Evolutionary conservation across 768 basidiomycete genomes (phyloP), one percentile per base, ranked within the genome.

Genomic region (Thelephora ganbajun): DNA sequence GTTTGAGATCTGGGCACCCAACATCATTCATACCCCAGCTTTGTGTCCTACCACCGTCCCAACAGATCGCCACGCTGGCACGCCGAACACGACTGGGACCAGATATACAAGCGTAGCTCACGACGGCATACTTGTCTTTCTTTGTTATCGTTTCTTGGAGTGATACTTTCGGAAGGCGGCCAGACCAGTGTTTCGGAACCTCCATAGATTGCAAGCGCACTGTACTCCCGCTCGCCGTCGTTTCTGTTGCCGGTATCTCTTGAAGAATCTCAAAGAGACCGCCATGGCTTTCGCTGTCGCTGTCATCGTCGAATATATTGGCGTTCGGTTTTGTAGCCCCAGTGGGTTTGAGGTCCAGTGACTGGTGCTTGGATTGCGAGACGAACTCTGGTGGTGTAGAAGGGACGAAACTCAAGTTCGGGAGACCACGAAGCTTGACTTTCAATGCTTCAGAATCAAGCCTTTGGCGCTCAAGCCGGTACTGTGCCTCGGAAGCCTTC

Each of bases 1-100:
- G 91, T 0, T 58, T 56, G 48, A 77, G 72, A 51, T 86, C 77
- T 39, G 74, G 67, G 57, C 94, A 98, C 12, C 87, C 92, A 39
- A 87, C 68, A 50, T 87, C 77, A 3, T 79, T 74, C 94, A 98
- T 99, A 13, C 60, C 60, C 83, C 84, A 96, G 44, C 79, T 71
- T 47, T 75, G 68, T 48, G 65, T 64, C 52, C 71, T 72, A 45
- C 68, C 71, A 33, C 74, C 76, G 37, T 72, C 71, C 88, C 89
- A 93, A 26, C 79, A 70, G 48, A 98, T 73, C 47, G 65, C 76
- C 43, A 92, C 72, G 33, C 73, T 69, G 11, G 79, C 81, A 45
- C 92, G 75, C 53, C 76, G 80, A 2, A 80, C 88, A 5, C 88
- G 77, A 59, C 82, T 84, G n/a, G 63, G 52, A 1, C 80, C 76